Conservation (phyloP, 768 basidiomycete species). For the Tricholomella constricta region DNA sequence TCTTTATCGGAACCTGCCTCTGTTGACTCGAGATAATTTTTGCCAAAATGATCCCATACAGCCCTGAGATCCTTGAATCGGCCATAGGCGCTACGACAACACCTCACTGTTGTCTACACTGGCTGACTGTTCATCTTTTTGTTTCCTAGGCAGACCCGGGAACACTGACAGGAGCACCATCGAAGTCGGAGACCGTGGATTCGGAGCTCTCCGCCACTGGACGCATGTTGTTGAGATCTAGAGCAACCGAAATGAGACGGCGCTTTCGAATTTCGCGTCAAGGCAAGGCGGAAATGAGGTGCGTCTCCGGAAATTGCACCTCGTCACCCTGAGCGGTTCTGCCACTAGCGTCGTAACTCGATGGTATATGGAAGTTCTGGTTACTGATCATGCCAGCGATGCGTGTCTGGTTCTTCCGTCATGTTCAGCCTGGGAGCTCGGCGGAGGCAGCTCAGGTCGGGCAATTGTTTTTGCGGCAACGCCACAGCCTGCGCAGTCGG, state of each 20-base stretch:
- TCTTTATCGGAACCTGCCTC: no score
- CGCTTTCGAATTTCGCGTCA: neutral
- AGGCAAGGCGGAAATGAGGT: slow-evolving; percentile 3
- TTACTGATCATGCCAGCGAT: neutral
- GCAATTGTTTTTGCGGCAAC: neutral
- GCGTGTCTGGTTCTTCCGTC: no score
- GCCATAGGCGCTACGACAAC: no score
- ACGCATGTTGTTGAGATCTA: neutral
- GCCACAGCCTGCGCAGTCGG: neutral
- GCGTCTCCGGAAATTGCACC: neutral
- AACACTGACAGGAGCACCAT: neutral
- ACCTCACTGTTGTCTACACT: neutral
- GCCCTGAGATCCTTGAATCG: neutral
- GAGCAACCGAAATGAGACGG: neutral
- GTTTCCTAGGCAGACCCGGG: neutral
- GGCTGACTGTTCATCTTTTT: neutral
- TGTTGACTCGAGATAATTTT: neutral
- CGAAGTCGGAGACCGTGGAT: neutral
- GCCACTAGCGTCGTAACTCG: neutral
- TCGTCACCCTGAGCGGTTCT: neutral
- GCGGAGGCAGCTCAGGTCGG: neutral
- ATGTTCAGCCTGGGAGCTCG: neutral
- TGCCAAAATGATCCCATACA: neutral
- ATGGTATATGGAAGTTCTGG: neutral
- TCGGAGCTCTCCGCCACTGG: neutral